These are phyloP conservation scores for Anacardium occidentale DNA, from an alignment of 345 rosid genomes.

Conservation along the genomic window DNA sequence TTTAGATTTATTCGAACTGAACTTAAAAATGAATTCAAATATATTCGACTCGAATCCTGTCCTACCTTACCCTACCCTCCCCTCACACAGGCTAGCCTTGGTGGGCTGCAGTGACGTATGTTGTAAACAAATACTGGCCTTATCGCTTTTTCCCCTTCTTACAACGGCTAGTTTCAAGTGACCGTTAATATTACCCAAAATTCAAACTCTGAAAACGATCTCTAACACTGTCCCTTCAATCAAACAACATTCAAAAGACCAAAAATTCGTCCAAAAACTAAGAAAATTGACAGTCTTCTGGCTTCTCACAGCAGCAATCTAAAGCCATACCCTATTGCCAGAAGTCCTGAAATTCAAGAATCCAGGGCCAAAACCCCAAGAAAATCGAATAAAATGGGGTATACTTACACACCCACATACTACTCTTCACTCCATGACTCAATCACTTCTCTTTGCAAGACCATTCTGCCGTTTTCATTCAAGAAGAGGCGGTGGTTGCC, in stretches of 20 bases:
- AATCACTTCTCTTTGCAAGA: conserved; percentile 76
- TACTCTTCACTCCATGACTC: conserved; percentile 76
- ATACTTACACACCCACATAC: conserved; percentile 68
- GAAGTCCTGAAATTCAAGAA: neutral
- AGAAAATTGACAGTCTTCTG: conserved; percentile 23
- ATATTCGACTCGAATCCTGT: too few relatives aligned
- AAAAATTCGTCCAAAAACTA: neutral
- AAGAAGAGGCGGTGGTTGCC: conserved; percentile 53
- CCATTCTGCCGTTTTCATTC: conserved; percentile 63
- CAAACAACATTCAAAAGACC: neutral
- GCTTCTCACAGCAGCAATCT: conserved; percentile 22
- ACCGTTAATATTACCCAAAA: conserved; percentile 35
- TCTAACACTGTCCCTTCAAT: neutral
- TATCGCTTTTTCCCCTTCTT: neutral
- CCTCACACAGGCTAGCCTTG: too few relatives aligned
- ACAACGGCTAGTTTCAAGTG: conserved; percentile 58
- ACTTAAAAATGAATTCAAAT: too few relatives aligned
- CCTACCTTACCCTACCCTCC: too few relatives aligned
- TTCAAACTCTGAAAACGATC: conserved; percentile 21
- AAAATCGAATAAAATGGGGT: conserved; percentile 43
- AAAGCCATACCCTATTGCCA: conserved; percentile 13
- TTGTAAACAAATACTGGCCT: neutral
- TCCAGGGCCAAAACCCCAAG: conserved; percentile 1
- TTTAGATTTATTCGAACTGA: too few relatives aligned
- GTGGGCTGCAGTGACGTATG: conserved; percentile 36